These are phyloP conservation scores for Pistacia integerrima DNA, from an alignment of 345 rosid species.

Conservation along the genomic window DNA sequence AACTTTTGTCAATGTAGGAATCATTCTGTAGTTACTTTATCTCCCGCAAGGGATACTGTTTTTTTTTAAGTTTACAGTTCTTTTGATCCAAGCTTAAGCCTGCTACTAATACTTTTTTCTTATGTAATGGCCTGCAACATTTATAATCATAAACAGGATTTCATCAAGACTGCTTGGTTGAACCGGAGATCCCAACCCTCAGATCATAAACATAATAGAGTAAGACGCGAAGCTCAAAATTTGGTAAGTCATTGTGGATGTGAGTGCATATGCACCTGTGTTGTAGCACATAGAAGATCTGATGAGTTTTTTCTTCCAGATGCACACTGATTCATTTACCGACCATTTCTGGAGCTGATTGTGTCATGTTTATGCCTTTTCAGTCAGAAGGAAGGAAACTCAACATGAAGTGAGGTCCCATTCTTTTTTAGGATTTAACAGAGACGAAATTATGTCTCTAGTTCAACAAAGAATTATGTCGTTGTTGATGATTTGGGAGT, in stretches of 20 bases:
- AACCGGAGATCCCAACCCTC: conserved; percentile 24
- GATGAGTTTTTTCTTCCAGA: not conserved
- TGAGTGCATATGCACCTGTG: not conserved
- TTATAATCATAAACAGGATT: conserved; percentile 53
- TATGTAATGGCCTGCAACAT: conserved; percentile 42
- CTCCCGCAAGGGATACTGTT: too few species aligned
- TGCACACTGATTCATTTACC: too few species aligned
- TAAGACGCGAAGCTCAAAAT: conserved; percentile 19
- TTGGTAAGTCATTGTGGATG: conserved; percentile 32
- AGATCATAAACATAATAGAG: conserved; percentile 26
- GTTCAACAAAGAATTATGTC: not conserved
- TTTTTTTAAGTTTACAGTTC: too few species aligned
- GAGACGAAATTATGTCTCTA: not conserved
- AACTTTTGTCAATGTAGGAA: too few species aligned
- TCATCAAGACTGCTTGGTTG: conserved; percentile 32
- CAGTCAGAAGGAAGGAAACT: conserved; percentile 30
- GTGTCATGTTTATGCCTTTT: conserved; percentile 12
- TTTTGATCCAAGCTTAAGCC: too few species aligned
- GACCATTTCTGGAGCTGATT: not conserved
- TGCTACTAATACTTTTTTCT: too few species aligned
- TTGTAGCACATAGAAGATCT: not conserved
- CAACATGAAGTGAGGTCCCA: conserved; percentile 11
- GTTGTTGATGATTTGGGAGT: too few species aligned
- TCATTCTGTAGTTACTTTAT: too few species aligned
- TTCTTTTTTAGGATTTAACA: not conserved